phyloP scores from a whole-genome alignment of 2,329 filamentous ascomycete genomes.

The Colletotrichum spinosum region DNA sequence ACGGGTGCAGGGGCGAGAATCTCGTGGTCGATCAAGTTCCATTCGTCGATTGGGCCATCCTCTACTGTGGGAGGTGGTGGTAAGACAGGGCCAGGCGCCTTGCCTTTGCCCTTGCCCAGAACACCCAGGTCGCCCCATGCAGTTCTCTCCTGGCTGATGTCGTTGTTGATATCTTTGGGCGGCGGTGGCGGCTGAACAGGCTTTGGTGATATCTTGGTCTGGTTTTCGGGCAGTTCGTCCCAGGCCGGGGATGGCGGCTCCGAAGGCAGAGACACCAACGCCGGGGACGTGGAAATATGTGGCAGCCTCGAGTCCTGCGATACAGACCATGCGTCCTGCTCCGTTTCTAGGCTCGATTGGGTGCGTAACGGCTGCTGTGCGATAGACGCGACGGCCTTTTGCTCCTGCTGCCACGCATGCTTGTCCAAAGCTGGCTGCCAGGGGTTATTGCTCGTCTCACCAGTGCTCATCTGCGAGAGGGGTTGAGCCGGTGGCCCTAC shows the following conservation, averaged over 20 bases:
- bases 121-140: slow-evolving; percentile 62
- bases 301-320: slow-evolving; percentile 32
- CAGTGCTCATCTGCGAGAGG: slow-evolving; percentile 56
- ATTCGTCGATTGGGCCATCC: slow-evolving; percentile 53
- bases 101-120: slow-evolving; percentile 56
- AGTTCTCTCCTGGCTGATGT: slow-evolving; percentile 56
- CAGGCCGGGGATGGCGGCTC: slow-evolving; percentile 52
- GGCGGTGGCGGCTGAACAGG: slow-evolving; percentile 39
- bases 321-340: slow-evolving; percentile 48
- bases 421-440: slow-evolving; percentile 53
- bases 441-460: slow-evolving; percentile 57
- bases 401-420: slow-evolving; percentile 24
- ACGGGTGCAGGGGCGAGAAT: background rate
- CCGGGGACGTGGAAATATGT: slow-evolving; percentile 37
- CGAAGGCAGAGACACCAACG: slow-evolving; percentile 48
- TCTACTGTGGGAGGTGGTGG: slow-evolving; percentile 40
- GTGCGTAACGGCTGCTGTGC: slow-evolving; percentile 21
- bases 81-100: slow-evolving; percentile 42
- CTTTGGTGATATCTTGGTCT: slow-evolving; percentile 33
- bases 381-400: background rate
- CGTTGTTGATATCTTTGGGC: slow-evolving; percentile 43
- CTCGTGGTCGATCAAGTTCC: slow-evolving; percentile 55
- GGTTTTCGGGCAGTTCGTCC: slow-evolving; percentile 48
- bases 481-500: slow-evolving; percentile 45
- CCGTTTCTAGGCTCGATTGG: slow-evolving; percentile 21